Evolutionary conservation across 2,329 filamentous ascomycete genomes (phyloP).

Genomic region (Sarocladium kiliense): DNA sequence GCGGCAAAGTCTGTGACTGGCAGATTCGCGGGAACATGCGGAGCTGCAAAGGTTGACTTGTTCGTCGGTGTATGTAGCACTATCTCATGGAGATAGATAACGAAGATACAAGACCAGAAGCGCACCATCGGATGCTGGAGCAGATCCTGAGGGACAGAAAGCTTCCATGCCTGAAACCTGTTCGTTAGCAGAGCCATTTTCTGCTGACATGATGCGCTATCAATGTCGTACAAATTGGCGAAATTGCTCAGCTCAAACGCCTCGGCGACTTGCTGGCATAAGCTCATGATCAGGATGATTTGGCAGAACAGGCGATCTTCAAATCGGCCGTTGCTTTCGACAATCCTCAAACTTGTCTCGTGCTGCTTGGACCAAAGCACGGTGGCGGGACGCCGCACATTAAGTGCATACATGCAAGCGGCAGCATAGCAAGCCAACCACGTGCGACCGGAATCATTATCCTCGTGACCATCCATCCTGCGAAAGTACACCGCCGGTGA

Average conservation of each 20-base stretch:
- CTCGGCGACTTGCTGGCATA: neutral
- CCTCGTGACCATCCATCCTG: conserved; percentile 1
- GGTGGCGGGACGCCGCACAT: neutral
- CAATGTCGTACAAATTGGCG: neutral
- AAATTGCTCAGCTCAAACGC: neutral
- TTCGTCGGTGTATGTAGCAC: neutral
- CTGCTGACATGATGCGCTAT: neutral
- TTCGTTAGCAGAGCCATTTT: neutral
- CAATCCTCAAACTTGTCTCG: neutral
- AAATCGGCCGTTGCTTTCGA: neutral
- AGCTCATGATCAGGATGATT: neutral
- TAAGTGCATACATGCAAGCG: neutral
- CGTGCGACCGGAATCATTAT: neutral
- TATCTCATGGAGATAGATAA: neutral
- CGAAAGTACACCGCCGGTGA: neutral
- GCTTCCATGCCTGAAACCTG: neutral
- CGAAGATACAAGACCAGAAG: conserved; percentile 2
- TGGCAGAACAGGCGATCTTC: conserved; percentile 3
- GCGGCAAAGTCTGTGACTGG: neutral
- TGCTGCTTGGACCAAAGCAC: neutral
- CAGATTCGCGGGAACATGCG: neutral
- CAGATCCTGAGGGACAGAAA: neutral
- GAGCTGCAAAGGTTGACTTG: neutral
- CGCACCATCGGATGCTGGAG: neutral
- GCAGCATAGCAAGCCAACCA: conserved; percentile 1